A percentile compares a stretch with the other conserved stretches of the same genome.
These are phyloP conservation scores for Boletus tylopilopsis DNA, from an alignment of 768 basidiomycete species.

Conservation along the genomic window DNA sequence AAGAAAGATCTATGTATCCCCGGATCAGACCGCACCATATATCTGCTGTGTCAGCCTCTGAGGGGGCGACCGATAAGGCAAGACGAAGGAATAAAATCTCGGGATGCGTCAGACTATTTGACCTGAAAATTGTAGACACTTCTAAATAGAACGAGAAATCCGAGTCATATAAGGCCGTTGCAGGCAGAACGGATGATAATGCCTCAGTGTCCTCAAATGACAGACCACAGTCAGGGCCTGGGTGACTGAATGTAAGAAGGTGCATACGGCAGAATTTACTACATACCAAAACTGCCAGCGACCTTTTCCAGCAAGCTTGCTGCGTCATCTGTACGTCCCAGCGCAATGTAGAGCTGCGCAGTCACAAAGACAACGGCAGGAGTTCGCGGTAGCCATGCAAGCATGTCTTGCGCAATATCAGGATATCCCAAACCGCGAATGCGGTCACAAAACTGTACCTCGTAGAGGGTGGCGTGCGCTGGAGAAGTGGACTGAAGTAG, in stretches of 20 bases:
- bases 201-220: conserved; percentile 62
- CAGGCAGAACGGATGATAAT: conserved; percentile 58
- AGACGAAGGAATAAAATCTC: conserved; percentile 75
- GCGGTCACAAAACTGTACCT: conserved; percentile 69
- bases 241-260: conserved; percentile 6
- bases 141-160: conserved; percentile 77
- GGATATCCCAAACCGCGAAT: conserved; percentile 63
- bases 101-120: conserved; percentile 47
- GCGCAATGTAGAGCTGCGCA: conserved; percentile 60
- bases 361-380: conserved; percentile 74
- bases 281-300: conserved; percentile 71
- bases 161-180: conserved; percentile 51
- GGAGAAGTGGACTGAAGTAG: conserved; percentile 67
- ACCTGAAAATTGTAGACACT: conserved; percentile 69
- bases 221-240: conserved; percentile 48
- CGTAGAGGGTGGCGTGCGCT: conserved; percentile 60
- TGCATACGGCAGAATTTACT: not conserved
- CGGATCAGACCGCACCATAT: conserved; percentile 80
- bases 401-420: conserved; percentile 56
- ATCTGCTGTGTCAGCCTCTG: conserved; percentile 52
- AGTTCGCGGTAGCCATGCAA: conserved; percentile 77
- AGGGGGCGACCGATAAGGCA: conserved; percentile 67
- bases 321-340: conserved; percentile 71
- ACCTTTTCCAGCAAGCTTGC: conserved; percentile 68
- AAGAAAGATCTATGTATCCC: conserved; percentile 65